Percentiles rank a stretch among this genome's conserved stretches.
phyloP scores from a whole-genome alignment of 768 basidiomycete species.

The Calocybe cyanea region DNA sequence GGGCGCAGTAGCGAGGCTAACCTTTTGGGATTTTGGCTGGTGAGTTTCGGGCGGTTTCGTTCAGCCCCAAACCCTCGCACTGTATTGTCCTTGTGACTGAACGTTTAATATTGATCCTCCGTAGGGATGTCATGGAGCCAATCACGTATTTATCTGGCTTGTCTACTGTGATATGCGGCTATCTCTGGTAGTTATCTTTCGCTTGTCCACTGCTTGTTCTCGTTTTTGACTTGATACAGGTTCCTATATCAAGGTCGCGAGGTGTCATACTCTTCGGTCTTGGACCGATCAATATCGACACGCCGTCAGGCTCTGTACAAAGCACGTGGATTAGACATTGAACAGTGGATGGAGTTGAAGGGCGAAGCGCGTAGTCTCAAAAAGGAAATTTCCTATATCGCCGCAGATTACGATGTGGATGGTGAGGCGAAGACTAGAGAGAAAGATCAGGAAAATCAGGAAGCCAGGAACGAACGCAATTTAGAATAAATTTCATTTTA shows the following conservation, averaged over 20 bases:
- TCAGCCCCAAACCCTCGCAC: no score
- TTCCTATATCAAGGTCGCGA: conserved; percentile 60
- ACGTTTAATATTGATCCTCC: conserved; percentile 1
- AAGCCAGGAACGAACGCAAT: no score
- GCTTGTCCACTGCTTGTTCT: background rate
- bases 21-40: conserved; percentile 61
- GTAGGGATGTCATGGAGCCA: conserved; percentile 68
- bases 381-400: conserved; percentile 53
- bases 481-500: no score
- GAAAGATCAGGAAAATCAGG: background rate
- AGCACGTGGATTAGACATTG: conserved; percentile 56
- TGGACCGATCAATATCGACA: conserved; percentile 55
- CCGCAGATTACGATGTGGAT: conserved; percentile 50
- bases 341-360: conserved; percentile 52
- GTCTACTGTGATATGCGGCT: conserved; percentile 57
- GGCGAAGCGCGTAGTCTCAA: conserved; percentile 46
- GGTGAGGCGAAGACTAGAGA: conserved; percentile 5
- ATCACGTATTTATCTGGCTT: conserved; percentile 64
- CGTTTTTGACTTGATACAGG: conserved; percentile 25
- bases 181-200: conserved; percentile 41
- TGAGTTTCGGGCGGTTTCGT: conserved; percentile 17
- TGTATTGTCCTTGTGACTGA: no score
- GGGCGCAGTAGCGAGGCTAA: conserved; percentile 59
- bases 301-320: conserved; percentile 55
- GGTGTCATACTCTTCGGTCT: conserved; percentile 62